Base-by-base conservation (phyloP, 768 basidiomycete genomes). In the Serendipita sp. region DNA sequence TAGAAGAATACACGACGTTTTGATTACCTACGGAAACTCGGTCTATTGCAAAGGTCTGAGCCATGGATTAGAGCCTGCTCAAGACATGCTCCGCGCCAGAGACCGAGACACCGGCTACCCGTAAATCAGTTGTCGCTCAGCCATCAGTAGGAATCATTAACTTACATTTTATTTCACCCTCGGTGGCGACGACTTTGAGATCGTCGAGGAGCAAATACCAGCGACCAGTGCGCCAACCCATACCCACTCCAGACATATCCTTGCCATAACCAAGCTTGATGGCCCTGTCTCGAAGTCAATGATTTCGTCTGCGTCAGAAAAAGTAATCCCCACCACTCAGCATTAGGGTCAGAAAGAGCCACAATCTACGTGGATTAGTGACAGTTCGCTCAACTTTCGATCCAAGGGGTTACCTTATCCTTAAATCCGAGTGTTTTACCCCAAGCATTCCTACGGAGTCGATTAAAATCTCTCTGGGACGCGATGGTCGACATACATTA, bases 401-500 rank as follows among this genome's bases (percentile, higher is more conserved):
- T 28, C 20, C 45, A 28, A 9, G 9, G 30, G 20, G 17, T 30
- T 33, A 58, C 53, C 53, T 31, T 58, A 2, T 58, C 53, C n/a
- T 58, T 58, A 24, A 58, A 58, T 58, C 53, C 53, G 20, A 58
- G 53, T n/a, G 33, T 34, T 26, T 58, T 58, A 11, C 24, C 53
- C 53, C 53, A 58, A n/a, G 53, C 53, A 34, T 31, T 24, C 53
- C 53, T 58, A 24, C 24, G 20, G 3, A 28, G 26, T n/a, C n/a
- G 22, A n/a, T 58, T 58, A 58, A 28, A 22, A 4, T n/a, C 17
- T 26, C 20, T 26, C 9, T 24, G 33, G 31, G 3, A 11, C 26
- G 9, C 26, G 4, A 22, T 26, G 11, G 17, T 24, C 53, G 53
- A 58, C 53, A 13, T 58, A 58, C 63, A 78, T 81, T 48, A 88